Conservation (phyloP, 495 filamentous ascomycete genomes). For the Echria macrotheca region DNA sequence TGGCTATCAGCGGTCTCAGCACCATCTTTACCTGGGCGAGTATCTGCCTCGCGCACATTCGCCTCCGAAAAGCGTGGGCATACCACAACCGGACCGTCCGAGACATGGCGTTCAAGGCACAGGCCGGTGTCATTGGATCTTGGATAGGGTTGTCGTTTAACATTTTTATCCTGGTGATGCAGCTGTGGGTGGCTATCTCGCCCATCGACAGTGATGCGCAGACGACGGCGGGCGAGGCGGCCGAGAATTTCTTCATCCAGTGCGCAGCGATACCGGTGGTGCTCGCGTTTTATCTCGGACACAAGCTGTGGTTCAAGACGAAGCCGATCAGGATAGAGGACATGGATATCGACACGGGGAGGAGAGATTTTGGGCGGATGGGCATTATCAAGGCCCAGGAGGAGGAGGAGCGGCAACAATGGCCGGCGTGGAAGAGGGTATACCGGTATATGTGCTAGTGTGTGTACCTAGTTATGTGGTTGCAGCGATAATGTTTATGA, state of each 20-base stretch:
- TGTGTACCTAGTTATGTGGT: too few relatives aligned
- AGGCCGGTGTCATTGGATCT: conserved; percentile 75
- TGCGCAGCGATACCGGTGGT: conserved; percentile 84
- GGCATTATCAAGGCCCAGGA: conserved; percentile 76
- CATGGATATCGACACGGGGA: conserved; percentile 88
- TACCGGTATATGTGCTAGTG: conserved; percentile 49
- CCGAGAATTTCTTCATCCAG: conserved; percentile 64
- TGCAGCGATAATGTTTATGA: too few relatives aligned
- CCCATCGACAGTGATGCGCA: conserved; percentile 48
- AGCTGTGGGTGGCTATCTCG: conserved; percentile 84
- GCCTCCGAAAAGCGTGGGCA: conserved; percentile 78
- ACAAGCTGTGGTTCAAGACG: conserved; percentile 73
- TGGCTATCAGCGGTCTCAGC: conserved; percentile 81
- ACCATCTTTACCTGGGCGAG: conserved; percentile 93
- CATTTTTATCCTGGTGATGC: conserved; percentile 68
- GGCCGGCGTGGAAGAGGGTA: conserved; percentile 84
- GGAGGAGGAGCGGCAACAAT: conserved; percentile 60
- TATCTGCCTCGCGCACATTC: conserved; percentile 83
- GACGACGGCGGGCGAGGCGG: conserved; percentile 36
- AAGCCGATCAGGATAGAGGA: conserved; percentile 57
- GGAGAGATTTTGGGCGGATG: conserved; percentile 74
- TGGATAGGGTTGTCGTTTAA: conserved; percentile 83
- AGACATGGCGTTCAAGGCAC: conserved; percentile 78
- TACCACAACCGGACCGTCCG: conserved; percentile 64
- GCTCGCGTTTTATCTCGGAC: conserved; percentile 65